Percentiles rank a stretch among this genome's conserved stretches.
Evolutionary conservation across 1,284 basidiomycete genomes (phyloP).

Genomic region (Melampsora americana): DNA sequence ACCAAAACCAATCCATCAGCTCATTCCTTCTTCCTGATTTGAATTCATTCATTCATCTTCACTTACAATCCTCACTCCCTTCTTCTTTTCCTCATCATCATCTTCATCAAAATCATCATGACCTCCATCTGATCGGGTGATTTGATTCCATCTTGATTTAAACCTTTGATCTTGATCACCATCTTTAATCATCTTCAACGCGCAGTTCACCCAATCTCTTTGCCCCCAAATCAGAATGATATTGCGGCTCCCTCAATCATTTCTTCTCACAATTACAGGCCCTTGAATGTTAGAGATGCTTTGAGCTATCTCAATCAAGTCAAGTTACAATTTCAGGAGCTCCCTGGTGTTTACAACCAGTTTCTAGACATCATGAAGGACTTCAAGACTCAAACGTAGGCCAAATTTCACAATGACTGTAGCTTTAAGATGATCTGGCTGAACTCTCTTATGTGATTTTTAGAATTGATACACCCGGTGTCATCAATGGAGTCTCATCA

Average conservation of each 20-base stretch:
- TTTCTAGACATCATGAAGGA: constrained; percentile 99
- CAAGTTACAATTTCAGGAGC: constrained; percentile 59
- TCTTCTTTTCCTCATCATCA: no score
- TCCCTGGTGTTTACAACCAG: constrained; percentile 61
- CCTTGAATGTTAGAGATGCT: constrained; percentile 70
- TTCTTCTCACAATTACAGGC: constrained; percentile 44
- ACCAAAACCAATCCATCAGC: no score
- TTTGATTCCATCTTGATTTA: no score
- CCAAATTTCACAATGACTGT: constrained; percentile 47
- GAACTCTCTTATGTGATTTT: constrained; percentile 11
- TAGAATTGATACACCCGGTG: constrained; percentile 97
- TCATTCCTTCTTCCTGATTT: no score
- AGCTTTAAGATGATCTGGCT: constrained; percentile 11
- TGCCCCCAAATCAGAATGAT: constrained; percentile 4
- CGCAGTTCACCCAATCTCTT: background rate
- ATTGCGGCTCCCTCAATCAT: background rate
- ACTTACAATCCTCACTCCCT: no score
- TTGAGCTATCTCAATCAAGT: constrained; percentile 94
- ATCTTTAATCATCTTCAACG: no score
- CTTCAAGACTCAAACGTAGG: constrained; percentile 89
- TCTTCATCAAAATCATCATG: no score
- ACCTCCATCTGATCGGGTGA: no score
- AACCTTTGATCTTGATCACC: no score
- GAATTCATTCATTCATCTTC: no score
- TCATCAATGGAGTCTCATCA: constrained; percentile 92